These are phyloP conservation scores for Paramecium biaurelia DNA, from an alignment of 73 alveolate species.

Conservation along the genomic window DNA sequence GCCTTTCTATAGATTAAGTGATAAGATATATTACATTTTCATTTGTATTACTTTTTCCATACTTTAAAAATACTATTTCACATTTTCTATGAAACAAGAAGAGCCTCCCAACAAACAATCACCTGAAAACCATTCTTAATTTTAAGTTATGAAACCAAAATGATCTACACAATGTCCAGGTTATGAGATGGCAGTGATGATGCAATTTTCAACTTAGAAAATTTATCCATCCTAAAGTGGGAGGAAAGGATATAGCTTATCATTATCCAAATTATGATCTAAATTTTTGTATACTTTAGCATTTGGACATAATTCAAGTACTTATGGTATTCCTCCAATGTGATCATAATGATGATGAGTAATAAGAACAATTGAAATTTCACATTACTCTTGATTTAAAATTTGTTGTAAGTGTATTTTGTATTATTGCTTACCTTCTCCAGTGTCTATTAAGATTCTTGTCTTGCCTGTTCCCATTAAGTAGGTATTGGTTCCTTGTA, in stretches of 20 bases:
- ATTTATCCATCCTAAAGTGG: conserved; percentile 2
- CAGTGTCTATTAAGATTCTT: conserved; percentile 70
- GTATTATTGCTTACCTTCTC: conserved; percentile 66
- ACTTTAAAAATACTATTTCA: not conserved
- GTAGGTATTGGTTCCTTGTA: conserved; percentile 73
- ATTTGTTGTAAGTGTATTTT: not conserved
- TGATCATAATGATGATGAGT: conserved; percentile 79
- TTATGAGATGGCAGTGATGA: not conserved
- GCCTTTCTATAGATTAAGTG: not conserved
- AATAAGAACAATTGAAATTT: conserved; percentile 61
- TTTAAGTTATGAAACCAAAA: conserved; percentile 13
- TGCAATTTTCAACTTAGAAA: not conserved
- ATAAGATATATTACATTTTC: not conserved
- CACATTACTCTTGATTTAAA: conserved; percentile 12
- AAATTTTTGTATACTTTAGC: conserved; percentile 37
- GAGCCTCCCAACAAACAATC: conserved; percentile 66
- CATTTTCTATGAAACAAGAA: conserved; percentile 16
- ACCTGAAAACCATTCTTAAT: conserved; percentile 66
- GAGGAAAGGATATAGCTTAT: not conserved
- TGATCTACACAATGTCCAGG: conserved; percentile 64
- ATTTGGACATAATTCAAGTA: conserved; percentile 29
- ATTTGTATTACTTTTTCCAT: not conserved
- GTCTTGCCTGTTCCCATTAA: conserved; percentile 65
- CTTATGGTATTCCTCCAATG: conserved; percentile 65
- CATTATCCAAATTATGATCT: conserved; percentile 42